Evolutionary conservation across 2,329 filamentous ascomycete species (phyloP), one percentile per base, ranked within the genome.

Genomic region (Scortechinia acanthostroma): DNA sequence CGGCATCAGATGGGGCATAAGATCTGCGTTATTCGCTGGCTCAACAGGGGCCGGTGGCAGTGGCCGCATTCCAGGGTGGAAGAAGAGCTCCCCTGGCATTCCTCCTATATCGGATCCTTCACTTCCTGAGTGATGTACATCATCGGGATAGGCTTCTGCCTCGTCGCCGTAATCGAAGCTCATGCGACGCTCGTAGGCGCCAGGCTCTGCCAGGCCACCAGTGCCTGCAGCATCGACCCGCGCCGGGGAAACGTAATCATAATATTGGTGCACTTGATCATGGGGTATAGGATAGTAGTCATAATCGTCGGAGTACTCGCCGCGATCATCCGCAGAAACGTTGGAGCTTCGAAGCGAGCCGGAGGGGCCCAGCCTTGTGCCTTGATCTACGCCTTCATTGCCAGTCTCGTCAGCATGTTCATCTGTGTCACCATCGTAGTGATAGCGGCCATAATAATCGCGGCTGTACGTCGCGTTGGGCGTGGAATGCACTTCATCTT

Each of bases 161-260:
- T 40, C 35, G 6, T 40, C 35, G 35, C 35, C 35, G 20, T 40
- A 40, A 19, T 40, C 35, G 6, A 10, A 40, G 35, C 35, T 40
- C 35, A 40, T 40, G 10, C 35, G 35, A 19, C 35, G 35, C 6
- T 19, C 17, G 17, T 15, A 13, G 17, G 10, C 17, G 6, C 35
- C 35, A 40, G 35, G 35, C 35, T 10, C 17, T 13, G 35, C 10
- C 6, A 40, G 35, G 17, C 35, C 35, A 6, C 35, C 35, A 40
- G 35, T 40, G 6, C 35, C 35, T 6, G 13, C 35, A 19, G 35
- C 35, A 19, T 40, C 35, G 10, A 40, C 35, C 20, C 35, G 10
- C 6, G 35, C 35, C 14, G 14, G 10, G 17, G 6, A 6, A 6
- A 19, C 6, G 6, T 10, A 40, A 17, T 40, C 6, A 17, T 19